Percentiles rank a stretch among this genome's conserved stretches.
Evolutionary conservation across 75 land plant species (phyloP).

Genomic region (Ceratopteris richardii): DNA sequence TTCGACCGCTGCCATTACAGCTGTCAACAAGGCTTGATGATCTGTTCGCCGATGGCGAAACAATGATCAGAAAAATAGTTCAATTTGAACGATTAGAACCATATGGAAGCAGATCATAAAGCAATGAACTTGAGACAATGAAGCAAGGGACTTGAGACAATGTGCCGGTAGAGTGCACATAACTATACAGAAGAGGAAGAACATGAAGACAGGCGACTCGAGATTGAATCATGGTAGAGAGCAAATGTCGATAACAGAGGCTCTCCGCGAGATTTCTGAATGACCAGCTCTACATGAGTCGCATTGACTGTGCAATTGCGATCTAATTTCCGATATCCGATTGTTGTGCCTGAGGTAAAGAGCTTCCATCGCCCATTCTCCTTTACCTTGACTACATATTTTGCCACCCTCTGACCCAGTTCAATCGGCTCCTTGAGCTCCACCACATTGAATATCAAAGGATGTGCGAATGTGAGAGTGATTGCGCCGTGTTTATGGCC

Average conservation of each 20-base stretch:
- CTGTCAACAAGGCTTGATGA: too few relatives aligned
- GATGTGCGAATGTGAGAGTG: constrained; percentile 30
- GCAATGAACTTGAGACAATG: too few relatives aligned
- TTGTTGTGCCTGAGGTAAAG: constrained; percentile 57
- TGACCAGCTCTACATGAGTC: constrained; percentile 3
- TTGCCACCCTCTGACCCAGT: constrained; percentile 67
- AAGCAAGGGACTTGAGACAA: too few relatives aligned
- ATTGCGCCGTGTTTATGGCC: constrained; percentile 31
- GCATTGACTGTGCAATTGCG: not conserved
- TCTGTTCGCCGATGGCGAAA: too few relatives aligned
- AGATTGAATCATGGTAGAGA: constrained; percentile 16
- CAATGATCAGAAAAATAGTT: too few relatives aligned
- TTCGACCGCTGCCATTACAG: too few relatives aligned
- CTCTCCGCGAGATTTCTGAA: constrained; percentile 15
- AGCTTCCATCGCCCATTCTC: constrained; percentile 32
- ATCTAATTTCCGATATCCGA: constrained; percentile 70
- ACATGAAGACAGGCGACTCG: too few relatives aligned
- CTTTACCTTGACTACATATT: constrained; percentile 47
- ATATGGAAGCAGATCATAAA: too few relatives aligned
- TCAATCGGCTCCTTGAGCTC: constrained; percentile 71
- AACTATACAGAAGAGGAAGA: too few relatives aligned
- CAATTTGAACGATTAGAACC: too few relatives aligned
- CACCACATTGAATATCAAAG: constrained; percentile 56
- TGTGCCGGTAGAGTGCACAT: too few relatives aligned
- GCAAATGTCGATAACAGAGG: constrained; percentile 18